Evolutionary conservation across 768 basidiomycete species (phyloP), one percentile per base, ranked within the genome.

Genomic region (Mycena chlorophos): DNA sequence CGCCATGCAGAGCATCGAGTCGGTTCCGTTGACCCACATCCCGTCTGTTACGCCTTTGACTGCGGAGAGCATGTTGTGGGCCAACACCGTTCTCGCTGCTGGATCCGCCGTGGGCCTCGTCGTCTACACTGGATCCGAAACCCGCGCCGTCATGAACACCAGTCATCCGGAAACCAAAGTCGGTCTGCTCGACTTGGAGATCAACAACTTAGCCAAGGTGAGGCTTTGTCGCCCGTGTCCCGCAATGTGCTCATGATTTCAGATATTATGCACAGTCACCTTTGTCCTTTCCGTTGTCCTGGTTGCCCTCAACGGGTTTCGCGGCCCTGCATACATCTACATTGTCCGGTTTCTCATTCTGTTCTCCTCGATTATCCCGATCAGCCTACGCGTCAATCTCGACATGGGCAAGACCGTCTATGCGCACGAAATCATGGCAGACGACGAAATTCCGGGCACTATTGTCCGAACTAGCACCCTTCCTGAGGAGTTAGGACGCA

Each of bases 361-460:
- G 20, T 99, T 98, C 74, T 98, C 96, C 47, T 96, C 94, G 26
- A 99, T 99, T 70, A 98, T 99, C 66, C 96, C 97, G 23, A 99
- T 99, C 74, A 96, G 94, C 79, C 76, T 99, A 52, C 90, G 97
- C n/a, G 96, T 99, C 51, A 99, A 99, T 64, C 81, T 99, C 51
- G 97, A 99, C 70, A 98, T 99, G 95, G 97, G 97, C 54, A 99
- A 99, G 74, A 98, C 95, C 1, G 90, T 98, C 39, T 99, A 99
- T 64, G 94, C 93, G 0, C 87, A 90, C 39, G 91, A 94, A 61
- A 98, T 98, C 54, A 94, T 95, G 88, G 87, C 84, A 49, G 97
- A 98, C 73, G 67, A 63, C 42, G 93, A 98, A 71, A 99, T 99
- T 62, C 93, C 94, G 3, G 85, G 87, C 45, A 97, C 97, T 3